These are phyloP conservation scores for Amanita pseudoporphyria DNA, from an alignment of 768 basidiomycete species.

Conservation along the genomic window DNA sequence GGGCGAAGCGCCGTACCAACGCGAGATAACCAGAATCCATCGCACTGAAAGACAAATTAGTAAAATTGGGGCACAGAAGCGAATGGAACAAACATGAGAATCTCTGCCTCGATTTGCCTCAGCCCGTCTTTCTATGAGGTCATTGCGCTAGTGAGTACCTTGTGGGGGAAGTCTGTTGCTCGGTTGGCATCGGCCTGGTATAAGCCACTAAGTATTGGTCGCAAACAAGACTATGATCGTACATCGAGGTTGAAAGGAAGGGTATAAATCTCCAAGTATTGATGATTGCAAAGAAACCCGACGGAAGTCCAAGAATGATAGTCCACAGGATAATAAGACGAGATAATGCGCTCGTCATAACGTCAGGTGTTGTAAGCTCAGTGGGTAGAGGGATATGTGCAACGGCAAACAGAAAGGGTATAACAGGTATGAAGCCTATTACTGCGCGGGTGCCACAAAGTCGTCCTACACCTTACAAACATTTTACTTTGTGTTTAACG, in stretches of 20 bases:
- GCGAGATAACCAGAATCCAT: too few species aligned
- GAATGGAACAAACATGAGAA: too few species aligned
- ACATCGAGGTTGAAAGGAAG: too few species aligned
- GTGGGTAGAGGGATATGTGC: conserved; percentile 45
- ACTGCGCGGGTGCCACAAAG: conserved; percentile 25
- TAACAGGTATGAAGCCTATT: conserved; percentile 43
- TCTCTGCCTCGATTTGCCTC: too few species aligned
- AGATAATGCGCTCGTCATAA: too few species aligned
- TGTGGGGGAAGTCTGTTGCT: conserved; percentile 42
- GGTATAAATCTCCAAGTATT: too few species aligned
- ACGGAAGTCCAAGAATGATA: conserved; percentile 64
- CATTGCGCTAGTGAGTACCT: conserved; percentile 53
- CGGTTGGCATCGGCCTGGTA: conserved; percentile 33
- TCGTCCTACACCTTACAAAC: neutral
- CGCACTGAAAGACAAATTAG: too few species aligned
- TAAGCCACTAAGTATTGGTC: too few species aligned
- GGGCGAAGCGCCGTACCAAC: too few species aligned
- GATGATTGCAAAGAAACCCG: conserved; percentile 69
- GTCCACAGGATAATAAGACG: conserved; percentile 72
- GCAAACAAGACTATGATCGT: neutral
- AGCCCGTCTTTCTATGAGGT: conserved; percentile 35
- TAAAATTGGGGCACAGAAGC: too few species aligned
- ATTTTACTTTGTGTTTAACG: neutral
- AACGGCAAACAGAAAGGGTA: too few species aligned
- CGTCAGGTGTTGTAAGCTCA: too few species aligned